Conservation (phyloP, 1,284 basidiomycete genomes). For the Puccinia coronata region DNA sequence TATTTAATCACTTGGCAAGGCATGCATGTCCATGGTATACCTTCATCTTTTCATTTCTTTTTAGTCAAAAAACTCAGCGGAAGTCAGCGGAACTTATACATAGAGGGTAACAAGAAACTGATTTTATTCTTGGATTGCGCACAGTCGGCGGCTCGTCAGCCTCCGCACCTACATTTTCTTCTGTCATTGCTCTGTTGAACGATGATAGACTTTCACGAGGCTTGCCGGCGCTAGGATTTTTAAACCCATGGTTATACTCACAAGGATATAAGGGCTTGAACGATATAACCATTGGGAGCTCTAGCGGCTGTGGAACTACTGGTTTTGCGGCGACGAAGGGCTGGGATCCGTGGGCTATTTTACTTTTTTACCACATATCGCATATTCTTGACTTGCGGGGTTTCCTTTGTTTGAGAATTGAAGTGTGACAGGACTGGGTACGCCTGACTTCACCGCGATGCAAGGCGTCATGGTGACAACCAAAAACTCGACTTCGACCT, state of each 20-base stretch:
- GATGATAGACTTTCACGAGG: constrained; percentile 62
- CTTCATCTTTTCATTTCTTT: neutral
- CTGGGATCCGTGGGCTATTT: constrained; percentile 21
- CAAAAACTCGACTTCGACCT: neutral
- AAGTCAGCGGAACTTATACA: constrained; percentile 15
- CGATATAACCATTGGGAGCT: constrained; percentile 62
- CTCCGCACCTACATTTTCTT: constrained; percentile 64
- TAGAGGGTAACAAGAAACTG: constrained; percentile 41
- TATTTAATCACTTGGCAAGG: constrained; percentile 48
- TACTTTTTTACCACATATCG: neutral
- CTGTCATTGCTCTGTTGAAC: constrained; percentile 65
- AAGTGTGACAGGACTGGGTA: constrained; percentile 9
- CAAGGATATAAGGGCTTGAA: constrained; percentile 59
- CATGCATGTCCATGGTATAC: constrained; percentile 1
- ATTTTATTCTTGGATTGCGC: constrained; percentile 49
- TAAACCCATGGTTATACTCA: constrained; percentile 63
- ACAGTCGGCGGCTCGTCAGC: constrained; percentile 65
- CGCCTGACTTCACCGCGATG: constrained; percentile 18
- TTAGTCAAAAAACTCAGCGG: neutral
- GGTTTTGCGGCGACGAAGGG: constrained; percentile 21
- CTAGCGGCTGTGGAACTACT: constrained; percentile 52
- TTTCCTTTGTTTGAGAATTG: neutral
- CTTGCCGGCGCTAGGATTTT: constrained; percentile 62
- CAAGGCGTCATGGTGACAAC: neutral
- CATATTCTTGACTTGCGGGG: neutral